These are phyloP conservation scores for Chalciporus sphaerocephalus DNA, from an alignment of 768 basidiomycete species.

Conservation along the genomic window DNA sequence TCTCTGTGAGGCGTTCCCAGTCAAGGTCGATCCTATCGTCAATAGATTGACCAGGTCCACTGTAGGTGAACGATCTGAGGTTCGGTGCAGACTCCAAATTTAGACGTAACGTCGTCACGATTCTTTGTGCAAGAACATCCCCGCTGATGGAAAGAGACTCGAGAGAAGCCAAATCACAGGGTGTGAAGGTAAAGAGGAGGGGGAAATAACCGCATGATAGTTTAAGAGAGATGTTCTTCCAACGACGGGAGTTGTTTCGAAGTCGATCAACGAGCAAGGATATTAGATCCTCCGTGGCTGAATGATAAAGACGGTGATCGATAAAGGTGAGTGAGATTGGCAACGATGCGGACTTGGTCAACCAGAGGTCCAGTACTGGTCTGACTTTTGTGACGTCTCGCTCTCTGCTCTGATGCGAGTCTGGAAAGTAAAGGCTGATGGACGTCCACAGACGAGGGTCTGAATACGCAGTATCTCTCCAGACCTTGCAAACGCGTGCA, in stretches of 20 bases:
- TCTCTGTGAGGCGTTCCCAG: conserved; percentile 13
- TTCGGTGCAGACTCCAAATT: conserved; percentile 11
- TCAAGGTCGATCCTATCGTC: conserved; percentile 1
- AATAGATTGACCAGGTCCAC: not conserved
- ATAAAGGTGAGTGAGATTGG: conserved; percentile 19
- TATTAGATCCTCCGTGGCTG: conserved; percentile 6
- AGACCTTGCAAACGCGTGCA: conserved; percentile 17
- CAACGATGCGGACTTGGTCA: conserved; percentile 12
- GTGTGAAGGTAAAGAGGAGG: conserved; percentile 14
- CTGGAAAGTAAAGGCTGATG: conserved; percentile 15
- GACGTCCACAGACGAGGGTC: conserved; percentile 22
- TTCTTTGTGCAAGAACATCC: not conserved
- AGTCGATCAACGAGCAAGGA: conserved; percentile 12
- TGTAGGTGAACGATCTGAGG: conserved; percentile 15
- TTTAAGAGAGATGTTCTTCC: conserved; percentile 13
- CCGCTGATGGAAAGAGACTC: conserved; percentile 12
- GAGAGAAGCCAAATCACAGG: conserved; percentile 13
- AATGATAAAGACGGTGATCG: conserved; percentile 15
- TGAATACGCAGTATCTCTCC: conserved; percentile 14
- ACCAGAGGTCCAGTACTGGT: conserved; percentile 4
- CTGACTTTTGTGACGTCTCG: conserved; percentile 4
- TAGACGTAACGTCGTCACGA: not conserved
- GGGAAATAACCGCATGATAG: conserved; percentile 11
- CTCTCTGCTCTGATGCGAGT: not conserved
- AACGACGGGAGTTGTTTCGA: conserved; percentile 13